Conservation (phyloP, 345 rosid species). For the Camelina sativa region DNA sequence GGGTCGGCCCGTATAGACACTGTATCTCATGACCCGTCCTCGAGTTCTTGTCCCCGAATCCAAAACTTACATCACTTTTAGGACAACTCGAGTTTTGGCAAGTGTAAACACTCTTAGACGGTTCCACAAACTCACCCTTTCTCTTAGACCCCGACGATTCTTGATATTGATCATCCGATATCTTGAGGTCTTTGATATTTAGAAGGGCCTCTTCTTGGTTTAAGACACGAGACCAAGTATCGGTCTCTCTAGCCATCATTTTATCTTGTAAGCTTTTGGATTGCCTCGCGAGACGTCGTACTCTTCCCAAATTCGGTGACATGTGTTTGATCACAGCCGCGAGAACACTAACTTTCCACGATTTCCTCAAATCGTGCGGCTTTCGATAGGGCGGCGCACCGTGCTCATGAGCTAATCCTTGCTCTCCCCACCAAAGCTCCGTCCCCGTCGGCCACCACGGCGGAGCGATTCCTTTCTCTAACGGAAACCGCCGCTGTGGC, state of each 20-base stretch:
- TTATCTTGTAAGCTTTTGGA: constrained; percentile 72
- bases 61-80: constrained; percentile 36
- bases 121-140: constrained; percentile 2
- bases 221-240: constrained; percentile 61
- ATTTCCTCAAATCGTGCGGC: constrained; percentile 75
- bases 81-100: constrained; percentile 49
- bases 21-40: constrained; percentile 50
- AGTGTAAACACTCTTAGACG: constrained; percentile 28
- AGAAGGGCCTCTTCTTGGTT: constrained; percentile 59
- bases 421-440: constrained; percentile 73
- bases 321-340: constrained; percentile 70
- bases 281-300: constrained; percentile 57
- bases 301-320: constrained; percentile 49
- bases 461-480: constrained; percentile 59
- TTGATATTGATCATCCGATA: constrained; percentile 39
- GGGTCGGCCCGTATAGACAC: constrained; percentile 34
- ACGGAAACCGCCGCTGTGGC: constrained; percentile 64
- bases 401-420: constrained; percentile 56
- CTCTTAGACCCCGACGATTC: constrained; percentile 21
- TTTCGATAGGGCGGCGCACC: constrained; percentile 67
- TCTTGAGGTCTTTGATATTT: constrained; percentile 44
- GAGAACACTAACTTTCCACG: constrained; percentile 70
- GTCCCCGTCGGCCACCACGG: constrained; percentile 78
- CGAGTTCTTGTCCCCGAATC: constrained; percentile 51
- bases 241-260: constrained; percentile 66